Percentiles rank a stretch among this genome's conserved stretches.
Conservation (phyloP, 352 stramenopile genomes). For the Phytopythium mirpurense region DNA sequence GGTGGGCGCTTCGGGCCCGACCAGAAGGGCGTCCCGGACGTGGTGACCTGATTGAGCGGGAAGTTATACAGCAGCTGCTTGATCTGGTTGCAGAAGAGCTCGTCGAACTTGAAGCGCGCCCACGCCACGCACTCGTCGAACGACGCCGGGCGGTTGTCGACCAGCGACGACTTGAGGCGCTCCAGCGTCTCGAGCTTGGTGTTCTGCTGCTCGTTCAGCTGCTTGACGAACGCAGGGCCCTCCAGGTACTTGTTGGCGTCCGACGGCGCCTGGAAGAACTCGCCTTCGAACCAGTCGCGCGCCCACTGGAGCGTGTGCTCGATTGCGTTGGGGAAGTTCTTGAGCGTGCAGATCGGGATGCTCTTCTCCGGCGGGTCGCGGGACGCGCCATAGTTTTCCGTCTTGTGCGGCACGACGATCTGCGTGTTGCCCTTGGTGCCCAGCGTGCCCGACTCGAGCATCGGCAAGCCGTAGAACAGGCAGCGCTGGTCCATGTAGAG, state of each 20-base stretch:
- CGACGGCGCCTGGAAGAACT: slow-evolving; percentile 96
- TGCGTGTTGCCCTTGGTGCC: slow-evolving; percentile 99
- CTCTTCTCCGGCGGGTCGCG: slow-evolving; percentile 98
- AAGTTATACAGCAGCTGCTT: slow-evolving; percentile 99
- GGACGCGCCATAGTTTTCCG: slow-evolving; percentile 97
- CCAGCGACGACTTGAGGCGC: slow-evolving; percentile 90
- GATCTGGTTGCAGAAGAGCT: slow-evolving; percentile 98
- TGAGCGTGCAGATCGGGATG: slow-evolving; percentile 99
- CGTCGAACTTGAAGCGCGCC: slow-evolving; percentile 97
- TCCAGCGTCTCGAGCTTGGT: slow-evolving; percentile 96
- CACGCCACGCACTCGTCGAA: slow-evolving; percentile 98
- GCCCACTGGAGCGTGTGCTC: slow-evolving; percentile 99
- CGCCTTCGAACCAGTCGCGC: slow-evolving; percentile 98
- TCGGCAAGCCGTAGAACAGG: slow-evolving; percentile 95
- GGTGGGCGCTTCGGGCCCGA: slow-evolving; percentile 96
- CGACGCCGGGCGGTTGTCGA: slow-evolving; percentile 85
- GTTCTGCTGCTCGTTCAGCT: slow-evolving; percentile 96
- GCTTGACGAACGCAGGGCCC: slow-evolving; percentile 83
- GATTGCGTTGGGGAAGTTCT: slow-evolving; percentile 99
- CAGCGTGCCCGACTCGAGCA: slow-evolving; percentile 99
- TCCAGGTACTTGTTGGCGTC: slow-evolving; percentile 95
- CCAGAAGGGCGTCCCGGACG: slow-evolving; percentile 97
- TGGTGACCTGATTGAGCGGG: slow-evolving; percentile 94
- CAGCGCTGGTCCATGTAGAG: slow-evolving; percentile 98
- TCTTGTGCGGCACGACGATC: slow-evolving; percentile 86